Conservation (phyloP, 441 rosid genomes). For the Euphorbia schlechtendalii region DNA sequence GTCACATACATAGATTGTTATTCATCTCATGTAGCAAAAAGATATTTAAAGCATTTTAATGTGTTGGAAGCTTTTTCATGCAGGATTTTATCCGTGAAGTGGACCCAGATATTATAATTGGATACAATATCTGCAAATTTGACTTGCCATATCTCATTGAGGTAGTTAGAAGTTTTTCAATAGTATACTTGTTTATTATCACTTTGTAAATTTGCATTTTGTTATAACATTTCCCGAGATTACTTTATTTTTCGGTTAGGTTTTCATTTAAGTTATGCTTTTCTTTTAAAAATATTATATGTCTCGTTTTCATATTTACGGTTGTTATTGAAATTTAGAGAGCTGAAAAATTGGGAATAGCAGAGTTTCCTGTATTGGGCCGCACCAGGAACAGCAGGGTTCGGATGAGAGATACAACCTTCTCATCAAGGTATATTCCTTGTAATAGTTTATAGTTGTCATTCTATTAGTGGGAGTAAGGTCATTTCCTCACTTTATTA, state of each 20-base stretch:
- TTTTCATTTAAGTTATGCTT: neutral
- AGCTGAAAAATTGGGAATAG: slow-evolving; percentile 77
- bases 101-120: slow-evolving; percentile 97
- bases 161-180: slow-evolving; percentile 40
- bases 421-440: slow-evolving; percentile 73
- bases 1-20: neutral
- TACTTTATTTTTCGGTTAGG: neutral
- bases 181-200: slow-evolving; percentile 9
- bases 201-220: neutral
- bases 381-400: slow-evolving; percentile 86
- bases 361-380: slow-evolving; percentile 86
- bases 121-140: slow-evolving; percentile 97
- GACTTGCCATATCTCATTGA: slow-evolving; percentile 97
- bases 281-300: slow-evolving; percentile 15
- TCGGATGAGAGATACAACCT: slow-evolving; percentile 81
- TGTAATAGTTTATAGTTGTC: neutral
- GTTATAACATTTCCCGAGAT: neutral
- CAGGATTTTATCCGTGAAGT: slow-evolving; percentile 86
- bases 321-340: slow-evolving; percentile 43
- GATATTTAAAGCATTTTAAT: slow-evolving; percentile 3
- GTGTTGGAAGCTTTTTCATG: slow-evolving; percentile 26
- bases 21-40: neutral
- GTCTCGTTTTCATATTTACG: neutral
- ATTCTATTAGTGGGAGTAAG: neutral
- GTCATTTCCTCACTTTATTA: neutral